Conservation (phyloP, 2,329 filamentous ascomycete species). For the Neopestalotiopsis sp. region DNA sequence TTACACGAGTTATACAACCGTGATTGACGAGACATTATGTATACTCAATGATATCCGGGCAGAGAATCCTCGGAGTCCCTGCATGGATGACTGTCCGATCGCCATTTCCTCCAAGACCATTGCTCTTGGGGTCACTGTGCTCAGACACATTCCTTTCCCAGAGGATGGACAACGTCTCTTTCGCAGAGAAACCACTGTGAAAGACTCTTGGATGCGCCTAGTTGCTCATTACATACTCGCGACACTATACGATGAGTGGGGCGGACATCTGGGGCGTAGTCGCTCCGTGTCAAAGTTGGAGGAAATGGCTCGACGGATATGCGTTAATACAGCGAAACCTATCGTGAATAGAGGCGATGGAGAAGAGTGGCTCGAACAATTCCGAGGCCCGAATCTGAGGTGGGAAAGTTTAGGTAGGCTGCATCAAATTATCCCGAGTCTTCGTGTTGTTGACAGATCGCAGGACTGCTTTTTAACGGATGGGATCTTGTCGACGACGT, state of each 20-base stretch:
- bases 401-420: constrained; percentile 16
- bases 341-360: not conserved
- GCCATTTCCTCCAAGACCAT: constrained; percentile 12
- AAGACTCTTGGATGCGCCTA: not conserved
- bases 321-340: constrained; percentile 9
- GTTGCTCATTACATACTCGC: not conserved
- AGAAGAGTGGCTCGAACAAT: constrained; percentile 13
- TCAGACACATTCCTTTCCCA: constrained; percentile 7
- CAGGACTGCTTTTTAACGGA: constrained; percentile 21
- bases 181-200: not conserved
- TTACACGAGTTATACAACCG: constrained; percentile 10
- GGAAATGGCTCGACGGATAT: constrained; percentile 16
- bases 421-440: not conserved
- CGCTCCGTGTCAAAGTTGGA: constrained; percentile 12
- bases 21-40: constrained; percentile 17
- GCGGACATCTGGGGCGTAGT: constrained; percentile 1
- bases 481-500: constrained; percentile 27
- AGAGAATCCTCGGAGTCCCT: not conserved
- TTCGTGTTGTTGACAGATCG: not conserved
- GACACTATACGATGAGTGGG: constrained; percentile 10
- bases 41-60: constrained; percentile 7
- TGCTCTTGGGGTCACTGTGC: constrained; percentile 13
- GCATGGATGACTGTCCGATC: constrained; percentile 10
- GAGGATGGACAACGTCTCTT: constrained; percentile 10
- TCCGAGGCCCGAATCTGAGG: constrained; percentile 14